Base-by-base conservation (phyloP, 352 stramenopile genomes). In the Pythium grandisporangium region DNA sequence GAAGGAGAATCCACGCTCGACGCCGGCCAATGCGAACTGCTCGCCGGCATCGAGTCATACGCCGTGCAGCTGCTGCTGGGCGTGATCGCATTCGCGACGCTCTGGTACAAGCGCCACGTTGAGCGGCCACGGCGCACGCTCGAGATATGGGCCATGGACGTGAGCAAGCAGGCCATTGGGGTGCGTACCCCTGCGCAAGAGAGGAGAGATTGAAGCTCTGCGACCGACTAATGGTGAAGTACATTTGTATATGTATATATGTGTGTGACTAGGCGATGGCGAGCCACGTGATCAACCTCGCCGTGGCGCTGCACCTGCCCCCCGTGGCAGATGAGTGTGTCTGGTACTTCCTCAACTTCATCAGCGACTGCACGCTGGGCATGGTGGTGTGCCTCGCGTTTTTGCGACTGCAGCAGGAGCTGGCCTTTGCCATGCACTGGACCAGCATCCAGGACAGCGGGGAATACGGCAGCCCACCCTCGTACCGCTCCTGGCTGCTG, bases 331-430 rank as follows among this genome's bases (percentile, higher is more conserved):
- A 91, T 53, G 73, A 91, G 47, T 91, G 77, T 55, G 72, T 82
- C 8, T 91, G 77, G 77, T 91, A 91, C 49, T 91, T 91, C 48
- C 57, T 88, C 47, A 91, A 91, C 51, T 88, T 86, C 24, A 60
- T 88, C 40, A 72, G 66, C 38, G 77, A 91, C 51, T 85, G 70
- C 43, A 86, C 75, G 26, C 66, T 90, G n/a, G 77, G 77, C 23
- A 90, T 85, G 71, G 25, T 81, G 39, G 70, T 90, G 51, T 75
- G 70, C 25, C 48, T 90, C 17, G 70, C 73, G 46, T 81, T 87
- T 37, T 51, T 90, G n/a, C 66, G 70, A 12, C 47, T 85, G 30
- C 74, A 85, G 47, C 69, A 87, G 51, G 77, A 90, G 51, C 32
- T 87, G 33, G 72, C 73, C 14, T 82, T 85, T 34, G 60, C 66